These are phyloP conservation scores for Tricholoma sp. DNA, from an alignment of 768 basidiomycete genomes.

Conservation along the genomic window DNA sequence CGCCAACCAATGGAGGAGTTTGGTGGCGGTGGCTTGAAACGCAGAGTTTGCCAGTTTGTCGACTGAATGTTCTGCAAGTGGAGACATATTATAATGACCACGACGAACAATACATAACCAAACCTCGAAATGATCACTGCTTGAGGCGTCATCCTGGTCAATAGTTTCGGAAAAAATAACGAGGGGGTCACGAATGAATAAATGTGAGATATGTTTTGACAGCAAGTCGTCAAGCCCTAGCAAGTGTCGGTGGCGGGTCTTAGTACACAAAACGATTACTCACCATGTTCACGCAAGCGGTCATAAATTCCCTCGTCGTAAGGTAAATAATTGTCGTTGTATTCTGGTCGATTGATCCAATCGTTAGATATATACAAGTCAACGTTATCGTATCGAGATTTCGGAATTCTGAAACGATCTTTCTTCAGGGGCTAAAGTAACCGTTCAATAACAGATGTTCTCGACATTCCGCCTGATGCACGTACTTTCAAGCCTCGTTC, in stretches of 20 bases:
- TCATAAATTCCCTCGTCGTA: slow-evolving; percentile 71
- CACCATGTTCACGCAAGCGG: slow-evolving; percentile 74
- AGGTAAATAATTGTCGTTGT: slow-evolving; percentile 84
- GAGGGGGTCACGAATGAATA: slow-evolving; percentile 96
- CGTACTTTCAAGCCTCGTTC: slow-evolving; percentile 83
- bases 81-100: slow-evolving; percentile 1
- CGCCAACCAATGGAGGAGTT: slow-evolving; percentile 94
- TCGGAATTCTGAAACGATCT: slow-evolving; percentile 77
- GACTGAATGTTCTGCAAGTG: slow-evolving; percentile 86
- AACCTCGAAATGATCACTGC: slow-evolving; percentile 96
- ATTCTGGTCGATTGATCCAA: slow-evolving; percentile 85
- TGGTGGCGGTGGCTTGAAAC: slow-evolving; percentile 97
- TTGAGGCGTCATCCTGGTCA: slow-evolving; percentile 81
- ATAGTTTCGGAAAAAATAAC: slow-evolving; percentile 94
- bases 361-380: slow-evolving; percentile 88
- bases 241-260: neutral
- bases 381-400: slow-evolving; percentile 96
- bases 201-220: slow-evolving; percentile 87
- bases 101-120: slow-evolving; percentile 5
- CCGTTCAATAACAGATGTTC: neutral
- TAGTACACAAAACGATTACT: slow-evolving; percentile 13
- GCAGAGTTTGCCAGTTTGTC: slow-evolving; percentile 98
- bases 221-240: slow-evolving; percentile 82
- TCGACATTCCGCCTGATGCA: slow-evolving; percentile 1
- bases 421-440: slow-evolving; percentile 64